These are phyloP conservation scores for Metschnikowia shivogae DNA, from an alignment of 805 yeast genomes.

Conservation along the genomic window DNA sequence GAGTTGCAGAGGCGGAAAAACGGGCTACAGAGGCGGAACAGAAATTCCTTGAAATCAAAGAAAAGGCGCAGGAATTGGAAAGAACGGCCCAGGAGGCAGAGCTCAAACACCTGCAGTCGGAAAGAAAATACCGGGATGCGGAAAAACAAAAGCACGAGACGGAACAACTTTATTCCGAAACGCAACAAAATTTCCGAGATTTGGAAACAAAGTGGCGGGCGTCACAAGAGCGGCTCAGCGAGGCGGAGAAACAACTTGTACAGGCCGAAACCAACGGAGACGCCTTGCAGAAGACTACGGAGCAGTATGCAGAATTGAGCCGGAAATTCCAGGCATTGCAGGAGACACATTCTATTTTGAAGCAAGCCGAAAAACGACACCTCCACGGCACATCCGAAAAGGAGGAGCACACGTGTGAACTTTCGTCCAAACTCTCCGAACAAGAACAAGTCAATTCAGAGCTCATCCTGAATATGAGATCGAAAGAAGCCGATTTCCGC, in stretches of 20 bases:
- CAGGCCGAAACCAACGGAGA: not conserved
- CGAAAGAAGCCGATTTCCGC: slow-evolving; percentile 56
- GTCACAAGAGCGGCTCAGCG: not conserved
- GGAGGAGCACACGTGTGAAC: not conserved
- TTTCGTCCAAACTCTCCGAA: slow-evolving; percentile 20
- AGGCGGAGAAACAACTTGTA: not conserved
- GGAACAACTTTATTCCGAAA: not conserved
- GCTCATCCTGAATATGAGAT: slow-evolving; percentile 61
- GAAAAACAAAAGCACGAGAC: not conserved
- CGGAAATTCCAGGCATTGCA: not conserved
- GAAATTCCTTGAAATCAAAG: too few relatives aligned
- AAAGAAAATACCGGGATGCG: not conserved
- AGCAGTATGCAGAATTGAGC: not conserved
- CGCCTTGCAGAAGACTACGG: not conserved
- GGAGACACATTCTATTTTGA: not conserved
- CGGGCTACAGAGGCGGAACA: too few relatives aligned
- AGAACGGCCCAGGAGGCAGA: too few relatives aligned
- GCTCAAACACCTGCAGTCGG: too few relatives aligned
- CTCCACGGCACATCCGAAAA: not conserved
- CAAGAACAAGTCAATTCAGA: slow-evolving; percentile 49
- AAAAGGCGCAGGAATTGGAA: too few relatives aligned
- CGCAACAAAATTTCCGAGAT: not conserved
- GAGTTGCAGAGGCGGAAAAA: too few relatives aligned
- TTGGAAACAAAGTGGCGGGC: slow-evolving; percentile 1
- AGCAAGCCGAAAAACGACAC: not conserved